Percentiles rank a stretch among this genome's conserved stretches.
phyloP scores from a whole-genome alignment of 179 eudicot species.

The Gypsophila paniculata region DNA sequence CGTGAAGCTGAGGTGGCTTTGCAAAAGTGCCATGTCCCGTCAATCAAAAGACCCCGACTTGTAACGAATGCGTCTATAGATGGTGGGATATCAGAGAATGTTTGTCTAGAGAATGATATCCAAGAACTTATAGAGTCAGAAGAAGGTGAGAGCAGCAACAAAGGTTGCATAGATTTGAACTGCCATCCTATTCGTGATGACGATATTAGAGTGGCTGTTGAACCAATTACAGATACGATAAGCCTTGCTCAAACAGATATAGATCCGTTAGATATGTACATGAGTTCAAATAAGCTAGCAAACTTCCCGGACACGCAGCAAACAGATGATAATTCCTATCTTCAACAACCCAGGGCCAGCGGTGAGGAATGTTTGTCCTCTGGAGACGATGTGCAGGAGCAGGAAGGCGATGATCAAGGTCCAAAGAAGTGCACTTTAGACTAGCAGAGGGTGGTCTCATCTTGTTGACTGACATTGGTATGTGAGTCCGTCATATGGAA shows the following conservation, averaged over 20 bases:
- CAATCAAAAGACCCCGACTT: constrained; percentile 20
- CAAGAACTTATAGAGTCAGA: constrained; percentile 23
- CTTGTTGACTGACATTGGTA: background rate
- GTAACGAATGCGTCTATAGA: constrained; percentile 23
- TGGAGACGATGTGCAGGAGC: constrained; percentile 19
- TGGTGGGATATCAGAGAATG: constrained; percentile 26
- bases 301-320: constrained; percentile 24
- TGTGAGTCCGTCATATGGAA: constrained; percentile 16
- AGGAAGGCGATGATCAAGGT: constrained; percentile 19
- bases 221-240: constrained; percentile 29
- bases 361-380: constrained; percentile 17
- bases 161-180: constrained; percentile 70
- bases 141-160: constrained; percentile 38
- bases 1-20: constrained; percentile 50
- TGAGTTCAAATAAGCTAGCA: constrained; percentile 31
- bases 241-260: constrained; percentile 35
- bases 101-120: constrained; percentile 25
- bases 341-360: constrained; percentile 23
- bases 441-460: constrained; percentile 10
- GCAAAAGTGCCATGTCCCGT: constrained; percentile 32
- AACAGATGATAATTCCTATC: constrained; percentile 25
- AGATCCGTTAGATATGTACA: constrained; percentile 33
- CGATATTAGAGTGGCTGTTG: constrained; percentile 33
- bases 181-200: constrained; percentile 66
- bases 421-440: constrained; percentile 15